Evolutionary conservation across 2,329 filamentous ascomycete genomes (phyloP).

Genomic region (Periglandula ipomoeae): DNA sequence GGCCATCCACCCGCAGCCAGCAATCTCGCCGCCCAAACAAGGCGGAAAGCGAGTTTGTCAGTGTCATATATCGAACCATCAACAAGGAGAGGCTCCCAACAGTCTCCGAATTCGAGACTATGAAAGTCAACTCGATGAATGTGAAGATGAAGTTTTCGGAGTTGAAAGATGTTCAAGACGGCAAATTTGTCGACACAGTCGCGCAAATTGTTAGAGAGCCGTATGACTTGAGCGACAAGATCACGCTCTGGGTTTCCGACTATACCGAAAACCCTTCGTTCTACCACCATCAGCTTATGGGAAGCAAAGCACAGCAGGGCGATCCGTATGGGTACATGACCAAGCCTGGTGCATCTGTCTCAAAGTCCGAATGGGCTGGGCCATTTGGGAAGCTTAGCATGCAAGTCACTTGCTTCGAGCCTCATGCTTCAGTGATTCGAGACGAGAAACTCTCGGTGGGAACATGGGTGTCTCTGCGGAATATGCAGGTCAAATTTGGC

Average conservation of each 20-base stretch:
- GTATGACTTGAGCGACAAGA: slow-evolving; percentile 31
- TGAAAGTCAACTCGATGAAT: slow-evolving; percentile 30
- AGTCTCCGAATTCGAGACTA: slow-evolving; percentile 31
- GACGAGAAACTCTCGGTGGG: slow-evolving; percentile 42
- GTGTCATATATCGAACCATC: slow-evolving; percentile 35
- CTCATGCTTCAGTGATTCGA: slow-evolving; percentile 53
- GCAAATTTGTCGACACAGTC: slow-evolving; percentile 57
- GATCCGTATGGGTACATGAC: slow-evolving; percentile 47
- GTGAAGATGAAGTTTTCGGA: slow-evolving; percentile 49
- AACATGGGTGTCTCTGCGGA: slow-evolving; percentile 57
- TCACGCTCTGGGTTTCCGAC: slow-evolving; percentile 69
- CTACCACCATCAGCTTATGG: slow-evolving; percentile 35
- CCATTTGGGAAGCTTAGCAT: slow-evolving; percentile 66
- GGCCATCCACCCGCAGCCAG: slow-evolving; percentile 10
- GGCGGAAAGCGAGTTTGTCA: slow-evolving; percentile 34
- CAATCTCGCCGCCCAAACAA: slow-evolving; percentile 13
- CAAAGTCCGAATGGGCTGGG: slow-evolving; percentile 51
- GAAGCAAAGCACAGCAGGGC: slow-evolving; percentile 33
- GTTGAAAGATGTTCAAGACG: slow-evolving; percentile 51
- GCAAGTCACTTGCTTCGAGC: slow-evolving; percentile 61
- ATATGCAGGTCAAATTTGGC: slow-evolving; percentile 60
- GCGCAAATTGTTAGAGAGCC: slow-evolving; percentile 57
- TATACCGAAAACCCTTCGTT: slow-evolving; percentile 66
- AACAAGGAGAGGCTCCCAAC: slow-evolving; percentile 35
- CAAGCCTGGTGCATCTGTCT: slow-evolving; percentile 15